A percentile compares a stretch with the other conserved stretches of the same genome.
Evolutionary conservation across 805 yeast genomes (phyloP).

Genomic region (Wickerhamiella azymoides): DNA sequence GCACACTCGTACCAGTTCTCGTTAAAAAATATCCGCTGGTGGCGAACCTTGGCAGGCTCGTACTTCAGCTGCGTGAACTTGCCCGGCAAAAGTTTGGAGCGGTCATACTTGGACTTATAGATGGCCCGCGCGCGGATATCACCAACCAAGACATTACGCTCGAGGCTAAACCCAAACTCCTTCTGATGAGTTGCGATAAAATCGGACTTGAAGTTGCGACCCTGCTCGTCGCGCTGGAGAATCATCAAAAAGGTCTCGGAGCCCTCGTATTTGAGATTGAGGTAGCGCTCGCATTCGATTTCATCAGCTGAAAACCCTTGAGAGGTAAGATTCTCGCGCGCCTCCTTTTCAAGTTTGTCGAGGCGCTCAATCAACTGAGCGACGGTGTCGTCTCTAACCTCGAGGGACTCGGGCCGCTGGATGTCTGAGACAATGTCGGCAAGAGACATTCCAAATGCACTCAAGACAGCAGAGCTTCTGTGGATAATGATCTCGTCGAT

Average conservation of each 20-base stretch:
- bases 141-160: constrained; percentile 48
- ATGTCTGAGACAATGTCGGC: constrained; percentile 74
- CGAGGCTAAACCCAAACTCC: constrained; percentile 61
- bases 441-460: constrained; percentile 78
- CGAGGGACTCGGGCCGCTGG: constrained; percentile 55
- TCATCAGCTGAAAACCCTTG: constrained; percentile 42
- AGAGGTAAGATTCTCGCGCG: constrained; percentile 28
- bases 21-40: constrained; percentile 46
- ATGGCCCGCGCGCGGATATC: constrained; percentile 63
- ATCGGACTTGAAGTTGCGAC: constrained; percentile 22
- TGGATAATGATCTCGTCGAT: constrained; percentile 59
- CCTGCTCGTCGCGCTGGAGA: not conserved
- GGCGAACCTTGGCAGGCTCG: not conserved
- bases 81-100: constrained; percentile 3
- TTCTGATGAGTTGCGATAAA: constrained; percentile 45
- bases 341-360: constrained; percentile 30
- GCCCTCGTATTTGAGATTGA: constrained; percentile 73
- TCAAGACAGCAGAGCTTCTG: constrained; percentile 66
- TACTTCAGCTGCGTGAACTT: constrained; percentile 4
- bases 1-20: constrained; percentile 37
- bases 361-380: constrained; percentile 33
- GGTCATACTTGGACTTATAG: constrained; percentile 33
- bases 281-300: constrained; percentile 44
- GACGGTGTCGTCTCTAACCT: constrained; percentile 25
- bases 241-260: constrained; percentile 82